phyloP scores from a whole-genome alignment of 2,329 filamentous ascomycete species.

The Fusarium pseudoanthophilum region DNA sequence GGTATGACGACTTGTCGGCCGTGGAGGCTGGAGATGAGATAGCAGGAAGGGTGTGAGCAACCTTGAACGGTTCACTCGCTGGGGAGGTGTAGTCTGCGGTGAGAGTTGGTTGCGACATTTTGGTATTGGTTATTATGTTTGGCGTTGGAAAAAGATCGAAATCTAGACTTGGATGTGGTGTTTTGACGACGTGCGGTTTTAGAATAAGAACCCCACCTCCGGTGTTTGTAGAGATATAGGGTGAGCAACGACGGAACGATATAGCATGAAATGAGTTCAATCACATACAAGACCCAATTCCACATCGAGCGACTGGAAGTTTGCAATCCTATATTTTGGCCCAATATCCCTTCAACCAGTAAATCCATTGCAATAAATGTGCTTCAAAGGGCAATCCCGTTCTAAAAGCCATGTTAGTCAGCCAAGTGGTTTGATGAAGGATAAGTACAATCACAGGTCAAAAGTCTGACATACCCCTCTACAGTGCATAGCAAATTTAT shows the following conservation, averaged over 20 bases:
- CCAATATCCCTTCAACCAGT: not conserved
- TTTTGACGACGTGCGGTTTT: slow-evolving; percentile 38
- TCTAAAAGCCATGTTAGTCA: slow-evolving; percentile 12
- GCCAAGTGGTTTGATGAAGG: slow-evolving; percentile 10
- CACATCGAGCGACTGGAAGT: not conserved
- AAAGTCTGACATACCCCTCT: too few species aligned
- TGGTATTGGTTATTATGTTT: not conserved
- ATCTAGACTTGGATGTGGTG: slow-evolving; percentile 7
- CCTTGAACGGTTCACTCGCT: slow-evolving; percentile 58
- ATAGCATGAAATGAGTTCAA: not conserved
- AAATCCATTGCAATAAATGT: not conserved
- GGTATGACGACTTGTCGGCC: slow-evolving; percentile 67
- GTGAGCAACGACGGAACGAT: not conserved
- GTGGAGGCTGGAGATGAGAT: slow-evolving; percentile 51
- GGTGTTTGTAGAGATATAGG: not conserved
- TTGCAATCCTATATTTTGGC: not conserved
- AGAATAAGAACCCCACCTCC: slow-evolving; percentile 19
- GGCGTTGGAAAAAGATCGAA: not conserved
- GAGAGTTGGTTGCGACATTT: slow-evolving; percentile 30
- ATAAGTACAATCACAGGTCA: too few species aligned
- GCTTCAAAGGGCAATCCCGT: not conserved
- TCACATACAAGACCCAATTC: not conserved
- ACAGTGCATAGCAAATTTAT: too few species aligned
- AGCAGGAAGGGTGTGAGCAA: slow-evolving; percentile 51
- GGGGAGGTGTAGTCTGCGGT: slow-evolving; percentile 66